phyloP scores from a whole-genome alignment of 768 basidiomycete species.

The Termitomyces sp. region DNA sequence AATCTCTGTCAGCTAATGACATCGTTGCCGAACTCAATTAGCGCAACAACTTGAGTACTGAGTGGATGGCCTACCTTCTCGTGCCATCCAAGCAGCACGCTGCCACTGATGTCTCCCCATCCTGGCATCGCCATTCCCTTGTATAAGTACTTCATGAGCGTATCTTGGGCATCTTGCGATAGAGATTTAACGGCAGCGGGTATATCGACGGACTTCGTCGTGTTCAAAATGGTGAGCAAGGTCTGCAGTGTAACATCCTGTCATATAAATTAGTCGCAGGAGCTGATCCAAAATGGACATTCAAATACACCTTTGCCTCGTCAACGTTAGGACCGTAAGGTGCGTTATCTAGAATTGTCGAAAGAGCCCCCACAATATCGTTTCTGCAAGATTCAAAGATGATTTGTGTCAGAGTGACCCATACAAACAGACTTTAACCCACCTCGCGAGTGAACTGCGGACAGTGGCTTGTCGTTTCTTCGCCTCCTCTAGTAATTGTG shows the following conservation, averaged over 20 bases:
- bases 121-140: conserved; percentile 84
- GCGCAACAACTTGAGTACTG: conserved; percentile 11
- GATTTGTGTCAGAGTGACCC: not conserved
- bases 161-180: conserved; percentile 74
- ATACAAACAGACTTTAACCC: conserved; percentile 18
- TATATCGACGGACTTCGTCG: conserved; percentile 87
- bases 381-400: conserved; percentile 38
- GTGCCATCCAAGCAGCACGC: conserved; percentile 82
- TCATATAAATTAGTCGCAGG: not conserved
- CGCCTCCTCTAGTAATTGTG: conserved; percentile 67
- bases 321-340: conserved; percentile 88
- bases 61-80: conserved; percentile 63
- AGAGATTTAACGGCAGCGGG: conserved; percentile 66
- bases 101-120: conserved; percentile 55
- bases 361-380: conserved; percentile 71
- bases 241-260: conserved; percentile 77
- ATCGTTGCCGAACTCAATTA: not conserved
- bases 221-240: conserved; percentile 86
- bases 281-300: not conserved
- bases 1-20: conserved; percentile 75
- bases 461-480: conserved; percentile 61
- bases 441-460: conserved; percentile 71
- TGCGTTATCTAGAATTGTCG: conserved; percentile 62
- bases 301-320: conserved; percentile 75
- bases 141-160: conserved; percentile 96